Percentiles rank a stretch among this genome's conserved stretches.
Evolutionary conservation across 2,329 filamentous ascomycete genomes (phyloP).

Genomic region (Tolypocladium tundrense): DNA sequence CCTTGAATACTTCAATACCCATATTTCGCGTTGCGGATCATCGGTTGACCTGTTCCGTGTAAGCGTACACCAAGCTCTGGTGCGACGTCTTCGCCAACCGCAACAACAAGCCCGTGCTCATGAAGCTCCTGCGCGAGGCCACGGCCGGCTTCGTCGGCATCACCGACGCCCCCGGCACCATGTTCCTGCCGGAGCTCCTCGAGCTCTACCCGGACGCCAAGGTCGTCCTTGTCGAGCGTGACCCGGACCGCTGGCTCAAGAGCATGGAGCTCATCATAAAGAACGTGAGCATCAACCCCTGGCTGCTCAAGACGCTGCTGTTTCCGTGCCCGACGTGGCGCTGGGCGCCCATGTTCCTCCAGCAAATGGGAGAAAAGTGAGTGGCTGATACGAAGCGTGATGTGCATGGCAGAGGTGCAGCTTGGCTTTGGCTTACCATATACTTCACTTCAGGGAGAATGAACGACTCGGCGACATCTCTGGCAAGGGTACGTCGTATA

Average conservation of each 20-base stretch:
- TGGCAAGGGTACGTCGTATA: background rate
- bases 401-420: background rate
- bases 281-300: background rate
- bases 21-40: background rate
- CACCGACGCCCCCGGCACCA: constrained; percentile 31
- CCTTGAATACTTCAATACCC: too few relatives aligned
- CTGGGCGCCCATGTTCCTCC: constrained; percentile 1
- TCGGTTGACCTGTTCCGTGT: background rate
- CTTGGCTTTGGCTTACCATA: background rate
- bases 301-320: constrained; percentile 3
- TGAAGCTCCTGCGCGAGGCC: constrained; percentile 22
- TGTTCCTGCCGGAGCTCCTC: constrained; percentile 33
- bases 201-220: constrained; percentile 37
- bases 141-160: constrained; percentile 34
- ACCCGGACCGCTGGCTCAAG: constrained; percentile 24
- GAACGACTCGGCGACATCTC: background rate
- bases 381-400: background rate
- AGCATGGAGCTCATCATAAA: constrained; percentile 15
- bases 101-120: constrained; percentile 12
- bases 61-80: constrained; percentile 7
- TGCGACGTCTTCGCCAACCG: constrained; percentile 3
- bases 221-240: constrained; percentile 30
- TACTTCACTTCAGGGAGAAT: background rate
- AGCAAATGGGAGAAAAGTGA: background rate
- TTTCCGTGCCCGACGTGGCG: constrained; percentile 7